These are phyloP conservation scores for Athelia sp. DNA, from an alignment of 1,284 basidiomycete genomes.

Conservation along the genomic window DNA sequence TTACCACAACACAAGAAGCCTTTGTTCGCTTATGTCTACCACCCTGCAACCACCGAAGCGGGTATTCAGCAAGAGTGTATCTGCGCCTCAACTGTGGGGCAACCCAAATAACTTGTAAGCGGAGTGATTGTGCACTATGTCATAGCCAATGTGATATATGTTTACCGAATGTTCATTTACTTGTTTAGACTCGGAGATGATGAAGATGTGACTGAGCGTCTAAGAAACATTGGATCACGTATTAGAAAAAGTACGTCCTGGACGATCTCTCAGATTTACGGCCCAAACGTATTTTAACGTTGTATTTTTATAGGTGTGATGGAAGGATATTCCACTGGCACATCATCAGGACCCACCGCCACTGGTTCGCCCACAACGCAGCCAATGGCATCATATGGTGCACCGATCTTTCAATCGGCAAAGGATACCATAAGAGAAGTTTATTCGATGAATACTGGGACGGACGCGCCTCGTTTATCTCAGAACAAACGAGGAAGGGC, in stretches of 20 bases:
- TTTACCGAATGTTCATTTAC: too few relatives aligned
- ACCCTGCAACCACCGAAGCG: too few relatives aligned
- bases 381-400: constrained; percentile 1
- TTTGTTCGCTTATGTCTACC: too few relatives aligned
- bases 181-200: too few relatives aligned
- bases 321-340: constrained; percentile 40
- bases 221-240: constrained; percentile 43
- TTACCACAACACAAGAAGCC: too few relatives aligned
- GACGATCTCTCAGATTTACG: constrained; percentile 18
- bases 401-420: constrained; percentile 35
- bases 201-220: constrained; percentile 36
- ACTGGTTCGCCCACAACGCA: constrained; percentile 8
- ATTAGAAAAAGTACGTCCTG: constrained; percentile 47
- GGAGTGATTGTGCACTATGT: not conserved
- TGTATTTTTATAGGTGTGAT: constrained; percentile 38
- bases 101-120: not conserved
- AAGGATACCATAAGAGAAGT: constrained; percentile 21
- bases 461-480: not conserved
- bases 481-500: not conserved
- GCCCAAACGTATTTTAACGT: constrained; percentile 22
- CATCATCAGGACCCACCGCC: constrained; percentile 16
- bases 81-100: not conserved
- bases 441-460: not conserved
- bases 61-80: not conserved
- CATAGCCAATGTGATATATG: too few relatives aligned